Evolutionary conservation across 2,329 filamentous ascomycete genomes (phyloP), one percentile per base, ranked within the genome.

Genomic region (Fusarium sp.): DNA sequence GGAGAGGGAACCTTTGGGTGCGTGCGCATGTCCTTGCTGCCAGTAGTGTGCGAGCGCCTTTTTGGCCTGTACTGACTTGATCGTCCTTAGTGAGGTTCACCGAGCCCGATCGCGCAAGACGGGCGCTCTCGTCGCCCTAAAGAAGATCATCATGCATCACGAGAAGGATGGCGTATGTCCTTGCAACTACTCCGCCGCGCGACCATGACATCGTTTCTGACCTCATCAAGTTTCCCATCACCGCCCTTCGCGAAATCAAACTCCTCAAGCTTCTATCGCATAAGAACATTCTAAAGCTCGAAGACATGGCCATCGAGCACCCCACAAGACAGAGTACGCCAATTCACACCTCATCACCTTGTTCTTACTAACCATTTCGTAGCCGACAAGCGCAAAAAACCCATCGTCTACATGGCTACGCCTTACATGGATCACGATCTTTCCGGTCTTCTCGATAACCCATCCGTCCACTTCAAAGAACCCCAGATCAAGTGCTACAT

Each of bases 91-190:
- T 76, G 95, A 98, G 85, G 97, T 98, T 43, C 95, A 98, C 83
- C 97, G 96, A 80, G 97, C 95, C 71, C 90, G 90, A 71, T 95
- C 93, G 32, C 92, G 91, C 79, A 93, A 89, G 79, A 94, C 91
- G 2, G 93, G 94, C 64, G 88, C 90, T 27, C 83, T 96, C 54
- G 93, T 98, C 70, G 97, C 97, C 5, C 84, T 99, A 80, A 99
- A 99, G 87, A 98, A 98, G 88, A 99, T 99, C 76, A 91, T 99
- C 76, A 98, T 98, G 94, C 97, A 98, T 83, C 97, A 98, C 83
- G 97, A 99, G 86, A 98, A 98, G 83, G 97, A 99, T 84, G 97
- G 97, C 59, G 92, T 94, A 84, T 78, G 91, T 85, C 32, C 45
- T 43, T 27, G 34, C 52, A 56, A 63, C 60, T 54, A 50, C 65